phyloP scores from a whole-genome alignment of 2,329 filamentous ascomycete species.

The Corynespora cassiicola region DNA sequence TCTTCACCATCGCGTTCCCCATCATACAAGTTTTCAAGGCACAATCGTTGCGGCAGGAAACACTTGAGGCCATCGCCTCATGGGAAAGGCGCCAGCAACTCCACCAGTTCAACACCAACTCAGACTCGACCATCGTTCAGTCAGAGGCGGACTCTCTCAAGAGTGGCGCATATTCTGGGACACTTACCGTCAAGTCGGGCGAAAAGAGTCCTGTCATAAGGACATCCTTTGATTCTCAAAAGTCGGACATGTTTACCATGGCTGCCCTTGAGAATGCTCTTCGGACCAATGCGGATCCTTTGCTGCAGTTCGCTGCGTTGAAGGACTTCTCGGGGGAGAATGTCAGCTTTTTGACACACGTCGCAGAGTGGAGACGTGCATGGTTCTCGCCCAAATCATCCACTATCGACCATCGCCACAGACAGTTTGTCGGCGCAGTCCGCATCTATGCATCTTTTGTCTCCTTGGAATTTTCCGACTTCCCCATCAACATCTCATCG shows the following conservation, averaged over 20 bases:
- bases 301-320: constrained; percentile 39
- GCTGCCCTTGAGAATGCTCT: constrained; percentile 40
- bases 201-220: constrained; percentile 15
- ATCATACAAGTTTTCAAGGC: constrained; percentile 35
- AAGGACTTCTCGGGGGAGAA: constrained; percentile 45
- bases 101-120: constrained; percentile 10
- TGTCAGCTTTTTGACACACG: constrained; percentile 41
- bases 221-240: constrained; percentile 31
- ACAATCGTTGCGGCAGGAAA: constrained; percentile 37
- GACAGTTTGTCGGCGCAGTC: constrained; percentile 36
- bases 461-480: constrained; percentile 40
- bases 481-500: constrained; percentile 43
- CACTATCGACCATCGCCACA: constrained; percentile 27
- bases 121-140: constrained; percentile 6
- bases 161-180: constrained; percentile 21
- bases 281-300: constrained; percentile 33
- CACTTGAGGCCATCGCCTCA: constrained; percentile 37
- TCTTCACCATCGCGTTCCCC: constrained; percentile 37
- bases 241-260: constrained; percentile 42
- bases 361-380: constrained; percentile 39
- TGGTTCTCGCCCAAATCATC: constrained; percentile 32
- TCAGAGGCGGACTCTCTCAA: constrained; percentile 15
- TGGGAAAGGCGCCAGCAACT: constrained; percentile 39
- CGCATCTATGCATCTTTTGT: constrained; percentile 43
- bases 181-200: constrained; percentile 22